Conservation (phyloP, 257 asterid species). For the Apocynum venetum region DNA sequence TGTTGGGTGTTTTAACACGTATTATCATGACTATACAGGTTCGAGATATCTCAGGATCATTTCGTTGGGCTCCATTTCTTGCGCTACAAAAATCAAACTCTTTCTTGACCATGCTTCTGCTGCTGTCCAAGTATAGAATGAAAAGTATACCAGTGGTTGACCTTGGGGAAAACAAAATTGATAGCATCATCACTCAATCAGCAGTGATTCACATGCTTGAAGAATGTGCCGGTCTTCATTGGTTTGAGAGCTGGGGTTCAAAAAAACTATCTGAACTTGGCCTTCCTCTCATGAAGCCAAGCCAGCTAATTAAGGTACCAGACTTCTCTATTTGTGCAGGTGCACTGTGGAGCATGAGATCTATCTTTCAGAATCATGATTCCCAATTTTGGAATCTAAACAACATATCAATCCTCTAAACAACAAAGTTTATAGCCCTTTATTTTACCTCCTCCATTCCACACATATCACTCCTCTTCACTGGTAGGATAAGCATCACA, state of each 20-base stretch:
- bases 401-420: neutral
- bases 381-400: neutral
- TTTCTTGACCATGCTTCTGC: slow-evolving; percentile 88
- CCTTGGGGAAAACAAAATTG: slow-evolving; percentile 74
- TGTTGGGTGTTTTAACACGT: neutral
- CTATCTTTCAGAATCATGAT: neutral
- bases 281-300: slow-evolving; percentile 71
- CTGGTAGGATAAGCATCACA: neutral
- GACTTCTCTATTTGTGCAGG: neutral
- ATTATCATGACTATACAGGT: slow-evolving; percentile 47
- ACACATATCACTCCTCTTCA: neutral
- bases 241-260: slow-evolving; percentile 99
- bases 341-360: neutral
- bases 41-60: slow-evolving; percentile 86
- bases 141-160: slow-evolving; percentile 94
- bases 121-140: slow-evolving; percentile 90
- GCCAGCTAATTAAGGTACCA: slow-evolving; percentile 62
- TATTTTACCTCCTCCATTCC: no score
- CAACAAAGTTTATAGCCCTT: neutral
- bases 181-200: slow-evolving; percentile 81
- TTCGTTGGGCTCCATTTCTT: slow-evolving; percentile 99
- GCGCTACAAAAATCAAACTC: slow-evolving; percentile 94
- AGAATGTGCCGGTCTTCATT: slow-evolving; percentile 93
- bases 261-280: slow-evolving; percentile 83
- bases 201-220: slow-evolving; percentile 96